Evolutionary conservation across 768 basidiomycete species (phyloP), one percentile per base, ranked within the genome.

Genomic region (Daedaleopsis sinensis): DNA sequence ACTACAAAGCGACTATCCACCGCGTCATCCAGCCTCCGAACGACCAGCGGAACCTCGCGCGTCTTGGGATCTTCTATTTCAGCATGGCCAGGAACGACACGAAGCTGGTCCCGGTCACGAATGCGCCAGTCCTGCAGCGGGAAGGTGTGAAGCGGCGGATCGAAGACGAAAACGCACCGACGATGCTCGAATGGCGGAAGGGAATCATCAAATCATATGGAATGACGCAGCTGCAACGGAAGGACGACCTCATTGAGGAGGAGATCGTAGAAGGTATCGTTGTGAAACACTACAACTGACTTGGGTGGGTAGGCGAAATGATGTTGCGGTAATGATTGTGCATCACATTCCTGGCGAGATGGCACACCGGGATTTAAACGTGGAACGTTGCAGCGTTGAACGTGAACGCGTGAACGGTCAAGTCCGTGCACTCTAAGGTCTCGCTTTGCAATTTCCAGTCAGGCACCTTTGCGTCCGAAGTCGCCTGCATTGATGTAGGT

Each of bases 281-380:
- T 7, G 84, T 87, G 11, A 82, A 81, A 65, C 84, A 86, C 59
- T 87, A 82, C 64, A 86, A 79, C 63, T 88, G n/a, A 19, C 13
- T 3, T 21, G 7, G 39, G 18, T 12, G 18, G 3, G 11, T 18
- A 42, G 39, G 39, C 11, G 39, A 10, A 13, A 13, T 42, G 39
- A 7, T 32, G 27, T 32, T 7, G 27, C 27, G 27, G 27, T 7
- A 32, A 32, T 32, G 27, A 7, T 32, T 32, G 27, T 32, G 27
- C 27, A n/a, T n/a, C n/a, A n/a, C n/a, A n/a, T n/a, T n/a, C n/a
- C n/a, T n/a, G n/a, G n/a, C n/a, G n/a, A n/a, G n/a, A n/a, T n/a
- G n/a, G n/a, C n/a, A n/a, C n/a, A n/a, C n/a, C n/a, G n/a, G n/a
- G n/a, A n/a, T n/a, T n/a, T n/a, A n/a, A n/a, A n/a, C n/a, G n/a